Base-by-base conservation (phyloP, 371 early-diverging fungal genomes). In the Vairimorpha apis region DNA sequence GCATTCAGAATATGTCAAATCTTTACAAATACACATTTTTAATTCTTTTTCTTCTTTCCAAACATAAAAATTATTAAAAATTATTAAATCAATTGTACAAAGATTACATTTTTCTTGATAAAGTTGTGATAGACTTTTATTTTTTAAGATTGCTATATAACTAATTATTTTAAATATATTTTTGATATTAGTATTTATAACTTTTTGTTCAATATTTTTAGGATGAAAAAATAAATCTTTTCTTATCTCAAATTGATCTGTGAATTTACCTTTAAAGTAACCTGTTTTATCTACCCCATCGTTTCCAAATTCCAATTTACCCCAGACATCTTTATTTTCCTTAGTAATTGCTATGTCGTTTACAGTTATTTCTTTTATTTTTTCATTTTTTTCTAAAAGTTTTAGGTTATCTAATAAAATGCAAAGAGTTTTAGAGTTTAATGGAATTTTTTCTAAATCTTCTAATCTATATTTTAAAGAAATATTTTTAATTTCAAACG, bases 21-120 rank as follows among this genome's bases (percentile, higher is more conserved):
- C 55, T 53, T 29, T 53, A 53, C 55, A 53, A 27, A 53, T 16
- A 53, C 55, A 53, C 21, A 53, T 29, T 27, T 53, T 53, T 25
- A 53, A 2, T 14, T 53, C 16, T 2, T 53, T 18, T 2, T 21
- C 21, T 8, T 23, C 12, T 29, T 53, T 25, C 21, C 5, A 53
- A 7, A 27, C 27, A 29, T 53, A 53, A 8, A 25, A 2, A 27
- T 53, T 53, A 4, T 53, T 53, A 53, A 53, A 53, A 53, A 53
- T 53, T 21, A 53, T 27, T 25, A 25, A 25, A 53, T 53, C 55
- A 14, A 53, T 8, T 4, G 16, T 27, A 53, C 27, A 5, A 7
- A 53, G 5, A 27, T 8, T 5, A 29, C 55, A 53, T 25, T 53
- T 29, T 53, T 53, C 55, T 53, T 53, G 21, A 53, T 7, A 25